Percentiles rank a stretch among this genome's conserved stretches.
Conservation (phyloP, 192 early-diverging fungal genomes). For the Backusella psychrophila region DNA sequence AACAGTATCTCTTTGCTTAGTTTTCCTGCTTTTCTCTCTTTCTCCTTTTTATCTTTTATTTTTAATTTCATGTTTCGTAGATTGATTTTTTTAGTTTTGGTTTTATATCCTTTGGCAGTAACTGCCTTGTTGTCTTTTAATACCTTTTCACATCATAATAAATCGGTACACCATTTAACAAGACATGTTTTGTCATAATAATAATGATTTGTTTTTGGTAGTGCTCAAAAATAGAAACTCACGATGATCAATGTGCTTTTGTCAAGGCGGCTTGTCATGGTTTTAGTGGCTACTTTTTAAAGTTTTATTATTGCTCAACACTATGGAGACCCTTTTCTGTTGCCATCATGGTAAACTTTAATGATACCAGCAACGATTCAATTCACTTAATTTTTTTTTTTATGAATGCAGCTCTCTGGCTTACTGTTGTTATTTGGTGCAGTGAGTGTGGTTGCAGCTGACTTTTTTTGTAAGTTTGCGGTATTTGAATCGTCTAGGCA, state of each 20-base stretch:
- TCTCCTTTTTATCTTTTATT: neutral
- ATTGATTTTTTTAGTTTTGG: neutral
- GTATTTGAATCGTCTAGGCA: neutral
- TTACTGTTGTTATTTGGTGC: slow-evolving; percentile 53
- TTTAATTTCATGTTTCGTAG: neutral
- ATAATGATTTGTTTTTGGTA: slow-evolving; percentile 7
- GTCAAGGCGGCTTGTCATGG: slow-evolving; percentile 59
- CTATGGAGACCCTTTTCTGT: slow-evolving; percentile 30
- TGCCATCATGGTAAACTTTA: slow-evolving; percentile 40
- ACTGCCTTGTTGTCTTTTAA: neutral
- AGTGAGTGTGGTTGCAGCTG: slow-evolving; percentile 70
- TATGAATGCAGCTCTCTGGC: neutral
- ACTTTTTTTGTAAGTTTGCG: slow-evolving; percentile 64
- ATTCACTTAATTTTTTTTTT: slow-evolving; percentile 22
- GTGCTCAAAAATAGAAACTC: slow-evolving; percentile 49
- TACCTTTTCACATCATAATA: neutral
- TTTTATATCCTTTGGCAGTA: slow-evolving; percentile 5
- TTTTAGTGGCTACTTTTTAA: slow-evolving; percentile 50
- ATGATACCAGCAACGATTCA: too few species aligned
- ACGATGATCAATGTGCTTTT: slow-evolving; percentile 51
- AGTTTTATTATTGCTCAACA: slow-evolving; percentile 50
- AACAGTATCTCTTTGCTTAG: neutral
- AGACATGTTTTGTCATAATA: neutral
- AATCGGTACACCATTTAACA: neutral
- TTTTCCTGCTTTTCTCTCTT: neutral